Conservation (phyloP, 331 rosid species). For the Rhamnella rubrinervis region DNA sequence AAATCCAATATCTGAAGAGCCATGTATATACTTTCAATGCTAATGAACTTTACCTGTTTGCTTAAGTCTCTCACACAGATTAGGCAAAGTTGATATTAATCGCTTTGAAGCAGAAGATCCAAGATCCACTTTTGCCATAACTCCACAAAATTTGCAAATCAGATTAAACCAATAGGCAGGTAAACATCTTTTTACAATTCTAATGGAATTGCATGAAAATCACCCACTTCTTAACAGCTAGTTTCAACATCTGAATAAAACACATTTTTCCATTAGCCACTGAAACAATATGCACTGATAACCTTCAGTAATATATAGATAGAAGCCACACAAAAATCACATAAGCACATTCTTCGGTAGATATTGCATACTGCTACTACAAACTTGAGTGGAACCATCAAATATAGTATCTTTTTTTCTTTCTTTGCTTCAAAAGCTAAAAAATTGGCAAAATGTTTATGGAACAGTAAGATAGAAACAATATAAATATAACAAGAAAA, state of each 20-base stretch:
- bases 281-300: background rate
- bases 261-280: background rate
- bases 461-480: too few relatives aligned
- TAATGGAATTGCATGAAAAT: background rate
- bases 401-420: too few relatives aligned
- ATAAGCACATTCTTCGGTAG: too few relatives aligned
- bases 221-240: background rate
- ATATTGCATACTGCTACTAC: too few relatives aligned
- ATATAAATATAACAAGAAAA: too few relatives aligned
- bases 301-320: too few relatives aligned
- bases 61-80: conserved; percentile 56
- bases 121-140: conserved; percentile 28
- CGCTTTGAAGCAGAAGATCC: conserved; percentile 45
- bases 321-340: too few relatives aligned
- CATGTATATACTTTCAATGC: background rate
- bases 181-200: background rate
- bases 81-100: conserved; percentile 47
- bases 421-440: too few relatives aligned
- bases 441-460: too few relatives aligned
- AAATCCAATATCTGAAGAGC: too few relatives aligned
- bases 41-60: conserved; percentile 60
- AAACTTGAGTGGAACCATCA: too few relatives aligned
- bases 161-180: background rate
- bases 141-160: background rate
- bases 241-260: background rate